phyloP scores from a whole-genome alignment of 805 yeast species.

The Candida jianshihensis region DNA sequence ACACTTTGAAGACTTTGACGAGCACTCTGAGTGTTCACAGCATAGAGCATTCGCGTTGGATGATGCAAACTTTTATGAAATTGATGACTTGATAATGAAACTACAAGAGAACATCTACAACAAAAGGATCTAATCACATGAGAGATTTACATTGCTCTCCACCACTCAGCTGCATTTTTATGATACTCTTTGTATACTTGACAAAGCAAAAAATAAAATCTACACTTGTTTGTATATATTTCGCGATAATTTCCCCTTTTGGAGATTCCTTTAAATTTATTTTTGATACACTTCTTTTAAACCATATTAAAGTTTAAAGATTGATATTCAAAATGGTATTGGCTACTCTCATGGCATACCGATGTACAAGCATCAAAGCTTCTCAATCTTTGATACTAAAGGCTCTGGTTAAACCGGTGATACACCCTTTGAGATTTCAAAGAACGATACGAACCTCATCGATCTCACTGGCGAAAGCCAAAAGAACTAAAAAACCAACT shows the following conservation, averaged over 20 bases:
- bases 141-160: no score
- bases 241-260: neutral
- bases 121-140: constrained; percentile 10
- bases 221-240: neutral
- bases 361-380: no score
- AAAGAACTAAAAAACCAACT: neutral
- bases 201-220: neutral
- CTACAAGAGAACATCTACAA: constrained; percentile 13
- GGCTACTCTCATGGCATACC: no score
- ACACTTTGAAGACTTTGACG: constrained; percentile 71
- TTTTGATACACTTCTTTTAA: no score
- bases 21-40: constrained; percentile 60
- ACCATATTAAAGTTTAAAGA: no score
- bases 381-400: no score
- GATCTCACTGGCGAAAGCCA: neutral
- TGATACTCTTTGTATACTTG: neutral
- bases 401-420: no score
- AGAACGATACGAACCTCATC: neutral
- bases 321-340: no score
- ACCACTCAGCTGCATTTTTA: no score
- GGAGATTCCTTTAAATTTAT: neutral
- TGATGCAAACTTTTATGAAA: constrained; percentile 62
- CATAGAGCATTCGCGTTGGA: constrained; percentile 77
- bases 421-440: no score
- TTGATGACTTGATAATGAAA: constrained; percentile 62